These are phyloP conservation scores for Paramecium caudatum DNA, from an alignment of 73 alveolate genomes.

Conservation along the genomic window DNA sequence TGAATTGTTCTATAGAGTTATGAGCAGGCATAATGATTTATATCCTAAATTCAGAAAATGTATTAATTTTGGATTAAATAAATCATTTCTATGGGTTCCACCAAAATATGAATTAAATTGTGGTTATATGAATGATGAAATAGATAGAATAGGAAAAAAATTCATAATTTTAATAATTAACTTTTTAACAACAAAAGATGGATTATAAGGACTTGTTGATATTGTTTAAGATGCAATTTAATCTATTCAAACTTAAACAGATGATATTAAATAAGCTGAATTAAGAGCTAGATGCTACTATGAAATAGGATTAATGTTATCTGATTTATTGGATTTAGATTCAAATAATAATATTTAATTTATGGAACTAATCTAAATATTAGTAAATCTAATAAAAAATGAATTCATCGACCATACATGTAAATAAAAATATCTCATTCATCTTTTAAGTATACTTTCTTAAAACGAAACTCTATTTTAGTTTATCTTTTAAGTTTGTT, in stretches of 20 bases:
- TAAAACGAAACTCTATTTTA: not conserved
- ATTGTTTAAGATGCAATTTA: not conserved
- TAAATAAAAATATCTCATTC: not conserved
- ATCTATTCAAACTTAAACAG: not conserved
- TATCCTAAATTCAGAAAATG: not conserved
- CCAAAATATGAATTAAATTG: not conserved
- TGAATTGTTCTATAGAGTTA: not conserved
- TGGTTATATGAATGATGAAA: not conserved
- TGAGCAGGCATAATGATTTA: not conserved
- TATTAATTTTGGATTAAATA: slow-evolving; percentile 50
- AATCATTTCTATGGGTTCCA: not conserved
- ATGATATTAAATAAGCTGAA: not conserved
- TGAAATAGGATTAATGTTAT: not conserved
- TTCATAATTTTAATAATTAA: not conserved
- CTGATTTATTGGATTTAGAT: not conserved
- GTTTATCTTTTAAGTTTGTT: not conserved
- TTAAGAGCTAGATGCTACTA: not conserved
- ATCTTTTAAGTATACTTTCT: not conserved
- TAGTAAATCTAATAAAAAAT: not conserved
- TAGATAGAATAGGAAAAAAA: not conserved
- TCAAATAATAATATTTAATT: not conserved
- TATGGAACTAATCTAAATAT: not conserved
- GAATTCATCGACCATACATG: not conserved
- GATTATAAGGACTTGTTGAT: not conserved
- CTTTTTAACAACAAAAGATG: not conserved